These are phyloP conservation scores for Leccinellum rugosiceps DNA, from an alignment of 768 basidiomycete species.

Conservation along the genomic window DNA sequence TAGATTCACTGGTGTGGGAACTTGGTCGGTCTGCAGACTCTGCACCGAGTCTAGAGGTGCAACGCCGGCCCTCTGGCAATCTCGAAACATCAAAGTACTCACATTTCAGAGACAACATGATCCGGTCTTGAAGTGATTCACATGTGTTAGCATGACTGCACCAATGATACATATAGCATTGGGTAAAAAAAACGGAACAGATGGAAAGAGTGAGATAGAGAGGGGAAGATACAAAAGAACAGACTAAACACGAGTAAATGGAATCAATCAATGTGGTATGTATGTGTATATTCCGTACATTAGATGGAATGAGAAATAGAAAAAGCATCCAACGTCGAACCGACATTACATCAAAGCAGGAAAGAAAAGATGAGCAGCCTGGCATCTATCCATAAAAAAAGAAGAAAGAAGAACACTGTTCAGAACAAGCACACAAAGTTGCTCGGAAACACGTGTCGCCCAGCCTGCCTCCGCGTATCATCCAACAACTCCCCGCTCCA, in stretches of 20 bases:
- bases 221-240: too few species aligned
- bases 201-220: not conserved
- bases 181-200: too few species aligned
- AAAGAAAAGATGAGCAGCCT: not conserved
- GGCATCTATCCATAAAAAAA: not conserved
- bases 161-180: too few species aligned
- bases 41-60: too few species aligned
- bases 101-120: too few species aligned
- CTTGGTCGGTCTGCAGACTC: too few species aligned
- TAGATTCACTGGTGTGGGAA: too few species aligned
- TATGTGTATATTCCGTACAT: not conserved
- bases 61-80: too few species aligned
- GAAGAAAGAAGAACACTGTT: not conserved
- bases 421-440: conserved; percentile 83
- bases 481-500: conserved; percentile 91
- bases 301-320: not conserved
- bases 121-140: too few species aligned
- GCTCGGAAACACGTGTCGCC: conserved; percentile 81
- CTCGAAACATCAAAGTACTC: too few species aligned
- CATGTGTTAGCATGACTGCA: too few species aligned
- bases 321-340: not conserved
- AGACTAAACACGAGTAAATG: not conserved
- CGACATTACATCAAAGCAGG: not conserved
- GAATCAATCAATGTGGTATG: not conserved
- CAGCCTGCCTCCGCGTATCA: conserved; percentile 64